These are phyloP conservation scores for Clausena lansium DNA, from an alignment of 345 rosid species.

Conservation along the genomic window DNA sequence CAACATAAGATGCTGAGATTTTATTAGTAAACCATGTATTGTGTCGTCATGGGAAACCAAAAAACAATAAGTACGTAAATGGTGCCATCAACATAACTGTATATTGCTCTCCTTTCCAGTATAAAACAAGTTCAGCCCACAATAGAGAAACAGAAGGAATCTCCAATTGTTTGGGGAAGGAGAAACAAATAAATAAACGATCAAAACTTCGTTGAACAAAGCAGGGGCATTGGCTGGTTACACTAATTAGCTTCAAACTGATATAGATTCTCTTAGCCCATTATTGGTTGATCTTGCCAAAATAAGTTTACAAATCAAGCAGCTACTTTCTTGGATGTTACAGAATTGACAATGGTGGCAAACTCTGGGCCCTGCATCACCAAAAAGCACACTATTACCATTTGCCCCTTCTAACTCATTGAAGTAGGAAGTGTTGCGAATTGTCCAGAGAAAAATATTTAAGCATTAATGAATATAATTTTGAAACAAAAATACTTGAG, in stretches of 20 bases:
- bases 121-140: background rate
- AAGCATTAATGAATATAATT: background rate
- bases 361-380: conserved; percentile 87
- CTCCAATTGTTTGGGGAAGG: background rate
- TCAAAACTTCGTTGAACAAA: conserved; percentile 6
- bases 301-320: conserved; percentile 42
- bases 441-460: background rate
- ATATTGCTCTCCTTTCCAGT: background rate
- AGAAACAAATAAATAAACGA: background rate
- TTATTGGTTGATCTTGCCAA: conserved; percentile 2
- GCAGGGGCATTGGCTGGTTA: background rate
- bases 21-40: background rate
- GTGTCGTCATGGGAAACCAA: background rate
- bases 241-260: conserved; percentile 12
- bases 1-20: background rate
- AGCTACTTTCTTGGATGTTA: conserved; percentile 81
- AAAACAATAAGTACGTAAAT: too few species aligned
- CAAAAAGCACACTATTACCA: conserved; percentile 6
- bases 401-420: background rate
- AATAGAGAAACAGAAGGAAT: background rate
- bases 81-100: background rate
- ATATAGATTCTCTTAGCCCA: conserved; percentile 7
- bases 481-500: background rate
- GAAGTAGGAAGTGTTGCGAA: background rate
- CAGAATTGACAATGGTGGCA: conserved; percentile 89